phyloP scores from a whole-genome alignment of 177 flowering plant genomes.

The Vitis hybrid region DNA sequence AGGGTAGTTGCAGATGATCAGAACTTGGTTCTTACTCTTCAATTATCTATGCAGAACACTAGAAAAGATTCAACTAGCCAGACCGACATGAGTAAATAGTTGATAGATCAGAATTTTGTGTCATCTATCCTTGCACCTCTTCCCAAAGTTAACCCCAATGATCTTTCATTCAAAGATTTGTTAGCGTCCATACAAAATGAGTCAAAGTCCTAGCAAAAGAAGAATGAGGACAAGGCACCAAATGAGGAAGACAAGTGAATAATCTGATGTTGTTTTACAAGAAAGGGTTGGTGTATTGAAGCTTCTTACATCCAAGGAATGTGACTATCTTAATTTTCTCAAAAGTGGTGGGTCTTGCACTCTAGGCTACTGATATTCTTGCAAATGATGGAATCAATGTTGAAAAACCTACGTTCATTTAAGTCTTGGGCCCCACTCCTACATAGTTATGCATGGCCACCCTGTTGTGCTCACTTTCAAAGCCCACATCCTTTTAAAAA shows the following conservation, averaged over 20 bases:
- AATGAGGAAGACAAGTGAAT: constrained; percentile 33
- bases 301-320: too few relatives aligned
- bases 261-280: not conserved
- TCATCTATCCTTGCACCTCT: constrained; percentile 84
- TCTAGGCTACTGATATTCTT: too few relatives aligned
- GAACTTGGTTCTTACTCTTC: constrained; percentile 82
- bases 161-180: constrained; percentile 83
- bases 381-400: too few relatives aligned
- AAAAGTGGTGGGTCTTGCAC: too few relatives aligned
- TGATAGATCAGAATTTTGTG: constrained; percentile 77
- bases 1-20: constrained; percentile 78
- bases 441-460: too few relatives aligned
- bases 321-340: too few relatives aligned
- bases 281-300: too few relatives aligned
- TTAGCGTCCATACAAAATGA: constrained; percentile 86
- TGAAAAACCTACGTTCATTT: too few relatives aligned
- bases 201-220: constrained; percentile 43
- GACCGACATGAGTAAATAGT: constrained; percentile 64
- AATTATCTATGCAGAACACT: constrained; percentile 73
- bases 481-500: too few relatives aligned
- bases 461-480: too few relatives aligned
- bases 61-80: constrained; percentile 48
- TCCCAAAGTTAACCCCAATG: constrained; percentile 93
- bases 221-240: constrained; percentile 42
- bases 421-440: too few relatives aligned